A percentile compares a stretch with the other conserved stretches of the same genome.
phyloP scores from a whole-genome alignment of 164 flowering plant genomes.

The Kingdonia uniflora region DNA sequence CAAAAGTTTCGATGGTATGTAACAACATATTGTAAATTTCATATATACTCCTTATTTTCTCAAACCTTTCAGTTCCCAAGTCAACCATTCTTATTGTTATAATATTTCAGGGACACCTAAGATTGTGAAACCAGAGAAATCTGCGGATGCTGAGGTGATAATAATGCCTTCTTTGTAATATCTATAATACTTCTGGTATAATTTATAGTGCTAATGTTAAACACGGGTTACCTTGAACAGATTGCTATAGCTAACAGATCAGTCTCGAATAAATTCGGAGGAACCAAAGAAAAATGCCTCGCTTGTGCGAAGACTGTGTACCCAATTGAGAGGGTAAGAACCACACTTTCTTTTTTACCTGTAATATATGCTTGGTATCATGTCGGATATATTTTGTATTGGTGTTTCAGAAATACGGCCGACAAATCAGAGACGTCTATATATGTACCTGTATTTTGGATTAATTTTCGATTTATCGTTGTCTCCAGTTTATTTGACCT shows the following conservation, averaged over 20 bases:
- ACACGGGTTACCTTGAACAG: slow-evolving; percentile 21
- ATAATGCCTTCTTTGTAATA: neutral
- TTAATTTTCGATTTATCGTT: too few species aligned
- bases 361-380: too few species aligned
- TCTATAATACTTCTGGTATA: neutral
- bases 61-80: neutral
- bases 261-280: slow-evolving; percentile 52
- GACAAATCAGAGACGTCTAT: too few species aligned
- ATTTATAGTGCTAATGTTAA: neutral
- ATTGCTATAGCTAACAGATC: slow-evolving; percentile 31
- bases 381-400: too few species aligned
- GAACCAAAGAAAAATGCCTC: slow-evolving; percentile 73
- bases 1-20: slow-evolving; percentile 87
- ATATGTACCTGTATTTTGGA: too few species aligned
- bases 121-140: slow-evolving; percentile 61
- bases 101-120: slow-evolving; percentile 75
- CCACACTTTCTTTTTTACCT: neutral
- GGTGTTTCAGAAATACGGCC: too few species aligned
- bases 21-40: neutral
- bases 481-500: too few species aligned
- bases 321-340: slow-evolving; percentile 62
- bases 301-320: slow-evolving; percentile 73
- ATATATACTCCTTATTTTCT: too few species aligned
- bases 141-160: slow-evolving; percentile 50
- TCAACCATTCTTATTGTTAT: neutral